Conservation (phyloP, 306 rosid genomes). For the Quercus dentata region DNA sequence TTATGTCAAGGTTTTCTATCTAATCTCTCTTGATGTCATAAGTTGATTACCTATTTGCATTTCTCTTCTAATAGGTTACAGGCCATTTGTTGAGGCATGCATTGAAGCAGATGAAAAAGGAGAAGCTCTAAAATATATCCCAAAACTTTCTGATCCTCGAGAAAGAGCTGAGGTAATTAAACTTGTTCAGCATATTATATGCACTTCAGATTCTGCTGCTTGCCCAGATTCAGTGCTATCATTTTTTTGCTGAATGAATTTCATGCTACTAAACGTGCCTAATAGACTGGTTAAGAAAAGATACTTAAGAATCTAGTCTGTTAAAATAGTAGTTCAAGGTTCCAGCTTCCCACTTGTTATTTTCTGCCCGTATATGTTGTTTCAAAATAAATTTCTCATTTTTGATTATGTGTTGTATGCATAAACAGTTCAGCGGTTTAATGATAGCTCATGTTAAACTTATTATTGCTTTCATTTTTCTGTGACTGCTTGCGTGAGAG, state of each 20-base stretch:
- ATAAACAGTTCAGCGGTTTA: background rate
- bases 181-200: background rate
- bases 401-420: background rate
- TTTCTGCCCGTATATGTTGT: background rate
- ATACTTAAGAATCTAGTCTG: background rate
- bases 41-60: conserved; percentile 4
- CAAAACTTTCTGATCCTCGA: conserved; percentile 88
- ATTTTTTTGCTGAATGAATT: no score
- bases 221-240: background rate
- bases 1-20: no score
- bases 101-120: conserved; percentile 90
- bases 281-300: background rate
- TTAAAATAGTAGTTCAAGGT: background rate
- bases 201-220: background rate
- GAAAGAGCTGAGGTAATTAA: conserved; percentile 87
- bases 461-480: background rate
- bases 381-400: background rate
- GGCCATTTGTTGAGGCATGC: conserved; percentile 98
- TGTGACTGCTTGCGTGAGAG: background rate
- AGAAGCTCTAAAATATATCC: conserved; percentile 92
- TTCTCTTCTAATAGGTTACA: conserved; percentile 54
- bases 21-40: background rate
- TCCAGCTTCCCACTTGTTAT: background rate
- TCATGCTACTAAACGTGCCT: background rate
- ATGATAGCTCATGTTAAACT: background rate